Evolutionary conservation across 164 flowering plant genomes (phyloP), one percentile per base, ranked within the genome.

Genomic region (Magnolia kwangsiensis): DNA sequence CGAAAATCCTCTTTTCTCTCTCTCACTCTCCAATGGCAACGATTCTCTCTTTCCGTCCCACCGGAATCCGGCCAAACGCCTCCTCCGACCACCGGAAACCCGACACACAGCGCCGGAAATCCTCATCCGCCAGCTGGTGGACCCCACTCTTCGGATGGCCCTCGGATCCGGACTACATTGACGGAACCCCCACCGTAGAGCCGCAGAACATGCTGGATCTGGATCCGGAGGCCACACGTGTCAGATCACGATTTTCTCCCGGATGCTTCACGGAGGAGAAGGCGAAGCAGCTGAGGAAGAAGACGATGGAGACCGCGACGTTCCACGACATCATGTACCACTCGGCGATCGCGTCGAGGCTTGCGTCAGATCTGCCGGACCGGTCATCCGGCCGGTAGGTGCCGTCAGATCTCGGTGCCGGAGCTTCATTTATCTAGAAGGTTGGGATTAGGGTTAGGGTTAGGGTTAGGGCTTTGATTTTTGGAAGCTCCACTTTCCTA

Each of bases 261-360:
- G 94, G 94, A 0, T 76, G 90, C 69, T 92, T 94, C 84, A 94
- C 97, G 19, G 92, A 83, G 74, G 94, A 92, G 78, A 94, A 94
- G 84, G 98, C 97, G 72, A 88, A 72, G 82, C 88, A 80, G 84
- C 88, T 94, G 27, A 82, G 98, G 72, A 72, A 84, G 84, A 83
- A 78, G 91, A 89, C 90, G 19, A 81, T 61, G 69, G 92, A 86
- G 50, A 61, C 87, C 29, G 74, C 81, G 66, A 77, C 87, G 19
- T 91, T 88, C 72, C 98, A 94, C 76, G 98, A 94, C 71, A 79
- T 74, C 65, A 94, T 94, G 98, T 94, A 94, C 77, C 98, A 92
- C 82, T 94, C 95, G 10, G 90, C 97, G 2, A 91, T 92, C 81
- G 98, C 98, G 49, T 87, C 98, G 19, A 83, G 96, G 1, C 95